Conservation (phyloP, 2,329 filamentous ascomycete species). For the Myriosclerotinia scirpicola region DNA sequence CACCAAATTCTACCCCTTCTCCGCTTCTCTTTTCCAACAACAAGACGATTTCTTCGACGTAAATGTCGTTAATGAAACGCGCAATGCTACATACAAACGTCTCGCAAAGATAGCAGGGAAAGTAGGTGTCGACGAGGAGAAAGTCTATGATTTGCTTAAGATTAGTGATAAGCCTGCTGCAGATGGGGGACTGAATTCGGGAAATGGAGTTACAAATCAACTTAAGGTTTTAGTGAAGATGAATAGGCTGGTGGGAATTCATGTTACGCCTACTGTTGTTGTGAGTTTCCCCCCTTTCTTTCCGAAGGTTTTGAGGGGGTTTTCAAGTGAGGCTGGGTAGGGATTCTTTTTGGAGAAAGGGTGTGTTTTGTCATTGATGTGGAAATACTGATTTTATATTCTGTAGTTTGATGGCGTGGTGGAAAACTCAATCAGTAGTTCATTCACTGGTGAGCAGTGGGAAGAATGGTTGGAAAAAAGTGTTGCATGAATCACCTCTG, state of each 20-base stretch:
- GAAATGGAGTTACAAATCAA: slow-evolving; percentile 82
- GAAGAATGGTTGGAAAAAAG: slow-evolving; percentile 49
- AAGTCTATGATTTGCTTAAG: slow-evolving; percentile 66
- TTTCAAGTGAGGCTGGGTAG: not conserved
- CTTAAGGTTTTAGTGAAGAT: slow-evolving; percentile 82
- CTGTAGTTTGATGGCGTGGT: slow-evolving; percentile 73
- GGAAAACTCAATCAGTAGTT: slow-evolving; percentile 73
- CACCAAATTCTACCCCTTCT: slow-evolving; percentile 77
- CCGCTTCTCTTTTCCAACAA: slow-evolving; percentile 54
- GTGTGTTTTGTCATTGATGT: not conserved
- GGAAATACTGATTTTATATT: not conserved
- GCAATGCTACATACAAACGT: slow-evolving; percentile 80
- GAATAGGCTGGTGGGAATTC: slow-evolving; percentile 74
- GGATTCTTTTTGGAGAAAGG: not conserved
- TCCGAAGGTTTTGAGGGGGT: not conserved
- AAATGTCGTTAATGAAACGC: slow-evolving; percentile 75
- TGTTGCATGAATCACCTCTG: not conserved
- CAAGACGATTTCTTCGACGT: slow-evolving; percentile 84
- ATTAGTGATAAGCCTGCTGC: slow-evolving; percentile 66
- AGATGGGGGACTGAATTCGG: slow-evolving; percentile 71
- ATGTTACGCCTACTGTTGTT: slow-evolving; percentile 87
- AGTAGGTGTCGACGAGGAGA: slow-evolving; percentile 70
- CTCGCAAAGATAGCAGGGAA: slow-evolving; percentile 68
- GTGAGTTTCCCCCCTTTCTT: not conserved
- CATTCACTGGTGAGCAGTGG: slow-evolving; percentile 81